Evolutionary conservation across 441 rosid genomes (phyloP), one percentile per base, ranked within the genome.

Genomic region (Omphalea diandra): DNA sequence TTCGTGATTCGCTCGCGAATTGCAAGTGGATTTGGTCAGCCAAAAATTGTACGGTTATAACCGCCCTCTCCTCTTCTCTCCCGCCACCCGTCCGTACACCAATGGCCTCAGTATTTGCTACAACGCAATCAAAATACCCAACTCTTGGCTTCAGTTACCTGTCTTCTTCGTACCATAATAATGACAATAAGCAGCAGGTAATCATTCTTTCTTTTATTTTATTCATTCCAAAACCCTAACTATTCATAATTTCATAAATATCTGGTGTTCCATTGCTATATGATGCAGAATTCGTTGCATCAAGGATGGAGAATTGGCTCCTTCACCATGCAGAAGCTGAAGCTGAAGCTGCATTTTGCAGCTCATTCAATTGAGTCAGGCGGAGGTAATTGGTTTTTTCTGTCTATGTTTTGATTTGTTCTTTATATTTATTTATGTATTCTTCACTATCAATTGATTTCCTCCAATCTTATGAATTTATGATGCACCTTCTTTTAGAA

Each of bases 351-450:
- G n/a, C 27, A 63, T 47, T 22, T 77, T 69, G 66, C 72, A 10
- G 52, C 68, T 41, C 31, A 54, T 71, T 65, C 63, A 35, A 64
- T 63, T 20, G 58, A 76, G 62, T 73, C 73, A 80, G 70, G 70
- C 78, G 79, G 57, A 85, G 88, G 94, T 85, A 70, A 70, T 56
- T 44, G 31, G 31, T 49, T n/a, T n/a, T n/a, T n/a, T n/a, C n/a
- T n/a, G n/a, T n/a, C 14, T 54, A 14, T 32, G 26, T 11, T 67
- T 31, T 40, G 14, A 56, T 56, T n/a, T 60, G 56, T 33, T 7
- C n/a, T n/a, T n/a, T 18, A 14, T 56, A 32, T 33, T 53, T 47
- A 14, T 49, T 9, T 32, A 14, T 60, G 7, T 8, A n/a, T 57
- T 63, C 0, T 15, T 35, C 46, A 3, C 6, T 1, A 9, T 38